Percentiles rank a stretch among this genome's conserved stretches.
phyloP scores from a whole-genome alignment of 2,329 filamentous ascomycete species.

The Fusarium stilboides region DNA sequence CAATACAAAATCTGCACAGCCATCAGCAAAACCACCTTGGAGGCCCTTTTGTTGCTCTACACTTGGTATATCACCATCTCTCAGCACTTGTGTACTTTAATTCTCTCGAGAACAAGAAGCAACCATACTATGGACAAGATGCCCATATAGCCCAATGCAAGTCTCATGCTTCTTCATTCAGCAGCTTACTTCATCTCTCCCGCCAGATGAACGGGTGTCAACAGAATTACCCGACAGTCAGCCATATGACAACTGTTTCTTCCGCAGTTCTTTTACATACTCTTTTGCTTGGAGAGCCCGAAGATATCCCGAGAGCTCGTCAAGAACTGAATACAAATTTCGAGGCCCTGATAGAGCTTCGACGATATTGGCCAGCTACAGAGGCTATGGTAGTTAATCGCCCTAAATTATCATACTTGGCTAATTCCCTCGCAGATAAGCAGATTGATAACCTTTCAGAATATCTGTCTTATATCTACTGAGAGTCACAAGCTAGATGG shows the following conservation, averaged over 20 bases:
- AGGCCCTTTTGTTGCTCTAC: constrained; percentile 2
- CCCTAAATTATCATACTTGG: fast-evolving
- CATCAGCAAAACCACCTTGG: constrained; percentile 1
- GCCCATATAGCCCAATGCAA: constrained; percentile 4
- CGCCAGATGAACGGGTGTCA: not conserved
- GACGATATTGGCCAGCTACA: constrained; percentile 3
- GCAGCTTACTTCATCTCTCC: constrained; percentile 1
- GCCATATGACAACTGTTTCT: constrained; percentile 12
- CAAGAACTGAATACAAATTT: constrained; percentile 17
- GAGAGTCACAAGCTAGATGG: constrained; percentile 17
- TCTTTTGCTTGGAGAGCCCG: not conserved
- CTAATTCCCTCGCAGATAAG: not conserved
- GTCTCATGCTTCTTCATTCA: constrained; percentile 7
- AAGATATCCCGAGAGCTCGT: constrained; percentile 1
- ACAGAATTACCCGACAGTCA: constrained; percentile 6
- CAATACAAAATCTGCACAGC: constrained; percentile 5
- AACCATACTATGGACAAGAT: not conserved
- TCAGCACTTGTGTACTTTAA: constrained; percentile 13
- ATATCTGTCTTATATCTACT: not conserved
- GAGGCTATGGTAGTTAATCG: not conserved
- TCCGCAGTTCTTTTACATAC: constrained; percentile 12
- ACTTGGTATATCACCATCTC: constrained; percentile 5
- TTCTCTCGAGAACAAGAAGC: constrained; percentile 1
- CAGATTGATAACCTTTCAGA: not conserved
- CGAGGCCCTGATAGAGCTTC: not conserved